Conservation (phyloP, 2,329 filamentous ascomycete species). For the Exophiala phaeomuriformis region DNA sequence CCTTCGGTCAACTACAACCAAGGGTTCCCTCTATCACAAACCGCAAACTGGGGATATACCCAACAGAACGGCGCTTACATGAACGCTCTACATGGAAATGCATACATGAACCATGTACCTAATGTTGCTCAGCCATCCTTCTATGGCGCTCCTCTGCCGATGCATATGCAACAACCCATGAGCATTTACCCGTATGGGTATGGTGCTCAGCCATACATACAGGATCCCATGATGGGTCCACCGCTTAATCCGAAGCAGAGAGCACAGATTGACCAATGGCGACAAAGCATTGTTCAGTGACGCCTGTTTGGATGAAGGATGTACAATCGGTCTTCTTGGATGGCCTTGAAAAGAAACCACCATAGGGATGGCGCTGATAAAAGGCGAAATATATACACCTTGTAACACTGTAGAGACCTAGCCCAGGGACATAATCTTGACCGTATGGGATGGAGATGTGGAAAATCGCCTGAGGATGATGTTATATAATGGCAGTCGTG, state of each 20-base stretch:
- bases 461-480: no score
- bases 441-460: no score
- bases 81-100: conserved; percentile 9
- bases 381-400: no score
- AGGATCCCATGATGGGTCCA: conserved; percentile 29
- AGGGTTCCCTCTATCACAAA: conserved; percentile 1
- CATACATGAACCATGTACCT: conserved; percentile 10
- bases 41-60: conserved; percentile 8
- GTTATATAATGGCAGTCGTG: no score
- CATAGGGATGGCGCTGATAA: neutral
- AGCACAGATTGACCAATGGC: conserved; percentile 55
- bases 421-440: no score
- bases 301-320: neutral
- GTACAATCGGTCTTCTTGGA: neutral
- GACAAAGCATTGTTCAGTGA: conserved; percentile 30
- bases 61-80: conserved; percentile 12
- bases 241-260: conserved; percentile 46
- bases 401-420: no score
- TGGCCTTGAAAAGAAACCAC: neutral
- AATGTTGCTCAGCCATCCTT: conserved; percentile 1
- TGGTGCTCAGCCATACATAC: conserved; percentile 16
- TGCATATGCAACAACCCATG: conserved; percentile 19
- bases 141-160: conserved; percentile 19
- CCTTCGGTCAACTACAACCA: neutral
- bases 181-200: conserved; percentile 12